Conservation (phyloP, 2,329 filamentous ascomycete genomes). For the Aspergillus carbonarius region DNA sequence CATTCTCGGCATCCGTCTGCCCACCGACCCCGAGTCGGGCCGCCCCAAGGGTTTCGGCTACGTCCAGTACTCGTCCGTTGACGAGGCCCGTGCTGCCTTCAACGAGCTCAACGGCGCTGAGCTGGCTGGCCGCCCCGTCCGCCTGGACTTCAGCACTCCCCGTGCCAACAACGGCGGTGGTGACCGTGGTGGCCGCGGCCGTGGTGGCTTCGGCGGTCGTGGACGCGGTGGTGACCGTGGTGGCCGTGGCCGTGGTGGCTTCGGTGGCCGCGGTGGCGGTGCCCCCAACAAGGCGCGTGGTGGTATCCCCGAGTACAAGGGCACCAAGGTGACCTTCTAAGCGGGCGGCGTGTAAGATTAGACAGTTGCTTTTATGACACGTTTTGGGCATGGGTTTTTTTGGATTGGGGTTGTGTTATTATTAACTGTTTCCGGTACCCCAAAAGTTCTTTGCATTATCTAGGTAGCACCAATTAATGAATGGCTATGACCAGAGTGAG, state of each 20-base stretch:
- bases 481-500: constrained; percentile 7
- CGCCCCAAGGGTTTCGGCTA: constrained; percentile 92
- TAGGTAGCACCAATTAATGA: constrained; percentile 7
- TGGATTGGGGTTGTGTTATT: constrained; percentile 5
- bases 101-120: constrained; percentile 69
- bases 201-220: constrained; percentile 53
- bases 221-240: constrained; percentile 46
- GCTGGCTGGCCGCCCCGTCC: constrained; percentile 70
- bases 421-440: not conserved
- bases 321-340: constrained; percentile 75
- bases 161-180: constrained; percentile 58
- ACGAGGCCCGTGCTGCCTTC: constrained; percentile 77
- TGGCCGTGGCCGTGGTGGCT: constrained; percentile 50
- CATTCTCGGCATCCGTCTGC: constrained; percentile 79
- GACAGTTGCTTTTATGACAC: not conserved
- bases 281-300: constrained; percentile 51
- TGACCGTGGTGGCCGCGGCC: constrained; percentile 49
- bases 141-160: constrained; percentile 77
- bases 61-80: constrained; percentile 75
- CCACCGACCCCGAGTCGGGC: constrained; percentile 81
- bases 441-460: not conserved
- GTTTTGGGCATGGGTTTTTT: not conserved
- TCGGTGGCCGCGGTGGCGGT: constrained; percentile 45
- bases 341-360: constrained; percentile 6
- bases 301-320: constrained; percentile 67